phyloP scores from a whole-genome alignment of 2,329 filamentous ascomycete species.

The Aspergillus quadricinctus region DNA sequence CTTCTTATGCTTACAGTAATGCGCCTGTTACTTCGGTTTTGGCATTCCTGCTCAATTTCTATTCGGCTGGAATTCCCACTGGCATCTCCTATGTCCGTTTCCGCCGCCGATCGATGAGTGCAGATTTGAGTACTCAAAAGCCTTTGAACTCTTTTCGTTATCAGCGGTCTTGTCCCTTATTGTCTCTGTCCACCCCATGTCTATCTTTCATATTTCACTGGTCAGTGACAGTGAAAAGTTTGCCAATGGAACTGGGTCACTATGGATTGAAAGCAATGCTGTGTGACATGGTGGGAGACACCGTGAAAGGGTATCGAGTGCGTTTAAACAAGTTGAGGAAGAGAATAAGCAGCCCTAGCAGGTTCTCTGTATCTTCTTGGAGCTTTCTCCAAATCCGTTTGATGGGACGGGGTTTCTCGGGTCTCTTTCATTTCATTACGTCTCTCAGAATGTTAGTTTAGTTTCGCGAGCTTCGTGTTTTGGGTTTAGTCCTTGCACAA shows the following conservation, averaged over 20 bases:
- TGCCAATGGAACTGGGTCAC: neutral
- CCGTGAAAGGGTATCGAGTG: neutral
- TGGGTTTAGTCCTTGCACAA: neutral
- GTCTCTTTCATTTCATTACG: neutral
- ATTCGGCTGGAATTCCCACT: neutral
- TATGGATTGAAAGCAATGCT: neutral
- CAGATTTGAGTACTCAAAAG: neutral
- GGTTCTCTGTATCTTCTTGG: neutral
- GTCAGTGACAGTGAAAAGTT: neutral
- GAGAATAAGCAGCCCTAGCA: neutral
- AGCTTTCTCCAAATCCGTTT: neutral
- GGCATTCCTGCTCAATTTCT: neutral
- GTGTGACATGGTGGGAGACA: neutral
- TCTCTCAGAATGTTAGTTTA: neutral
- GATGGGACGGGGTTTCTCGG: neutral
- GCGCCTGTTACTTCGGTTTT: neutral
- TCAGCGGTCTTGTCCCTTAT: neutral
- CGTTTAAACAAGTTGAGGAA: neutral
- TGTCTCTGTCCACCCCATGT: neutral
- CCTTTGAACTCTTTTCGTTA: neutral
- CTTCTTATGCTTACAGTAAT: neutral
- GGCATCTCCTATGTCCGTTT: neutral
- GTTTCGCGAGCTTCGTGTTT: neutral
- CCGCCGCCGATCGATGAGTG: neutral
- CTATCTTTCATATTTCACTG: neutral